Conservation (phyloP, 768 basidiomycete species). For the Amylocystis lapponica region DNA sequence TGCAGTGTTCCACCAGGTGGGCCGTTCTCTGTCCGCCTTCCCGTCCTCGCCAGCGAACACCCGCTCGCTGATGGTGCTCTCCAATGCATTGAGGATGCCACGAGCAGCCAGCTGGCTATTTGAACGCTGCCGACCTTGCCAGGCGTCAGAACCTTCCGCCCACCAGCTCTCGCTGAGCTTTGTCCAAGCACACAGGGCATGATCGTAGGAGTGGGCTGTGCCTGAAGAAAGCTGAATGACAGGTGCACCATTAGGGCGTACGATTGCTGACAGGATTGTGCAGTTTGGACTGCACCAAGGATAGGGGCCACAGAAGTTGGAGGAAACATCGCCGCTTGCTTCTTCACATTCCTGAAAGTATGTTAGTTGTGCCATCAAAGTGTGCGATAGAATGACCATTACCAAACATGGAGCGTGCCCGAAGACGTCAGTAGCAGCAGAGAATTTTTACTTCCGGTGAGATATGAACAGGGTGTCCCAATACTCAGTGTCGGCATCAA, state of each 20-base stretch:
- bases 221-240: slow-evolving; percentile 74
- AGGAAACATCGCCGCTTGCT: slow-evolving; percentile 56
- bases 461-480: slow-evolving; percentile 61
- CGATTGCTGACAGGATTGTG: slow-evolving; percentile 53
- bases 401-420: slow-evolving; percentile 78
- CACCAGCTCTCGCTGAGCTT: slow-evolving; percentile 82
- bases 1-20: slow-evolving; percentile 79
- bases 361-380: slow-evolving; percentile 6
- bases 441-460: slow-evolving; percentile 59
- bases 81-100: slow-evolving; percentile 46
- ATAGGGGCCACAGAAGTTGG: slow-evolving; percentile 60
- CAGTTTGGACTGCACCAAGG: slow-evolving; percentile 49
- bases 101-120: slow-evolving; percentile 34
- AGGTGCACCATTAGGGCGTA: slow-evolving; percentile 78
- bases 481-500: slow-evolving; percentile 72
- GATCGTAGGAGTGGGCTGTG: slow-evolving; percentile 75
- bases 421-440: slow-evolving; percentile 69
- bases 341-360: slow-evolving; percentile 64
- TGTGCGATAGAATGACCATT: slow-evolving; percentile 19
- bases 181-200: slow-evolving; percentile 59
- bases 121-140: slow-evolving; percentile 66
- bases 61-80: slow-evolving; percentile 24
- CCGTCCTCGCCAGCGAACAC: slow-evolving; percentile 10
- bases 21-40: slow-evolving; percentile 39
- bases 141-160: slow-evolving; percentile 74